Evolutionary conservation across 2,329 filamentous ascomycete species (phyloP).

Genomic region (Colletotrichum orchidophilum): DNA sequence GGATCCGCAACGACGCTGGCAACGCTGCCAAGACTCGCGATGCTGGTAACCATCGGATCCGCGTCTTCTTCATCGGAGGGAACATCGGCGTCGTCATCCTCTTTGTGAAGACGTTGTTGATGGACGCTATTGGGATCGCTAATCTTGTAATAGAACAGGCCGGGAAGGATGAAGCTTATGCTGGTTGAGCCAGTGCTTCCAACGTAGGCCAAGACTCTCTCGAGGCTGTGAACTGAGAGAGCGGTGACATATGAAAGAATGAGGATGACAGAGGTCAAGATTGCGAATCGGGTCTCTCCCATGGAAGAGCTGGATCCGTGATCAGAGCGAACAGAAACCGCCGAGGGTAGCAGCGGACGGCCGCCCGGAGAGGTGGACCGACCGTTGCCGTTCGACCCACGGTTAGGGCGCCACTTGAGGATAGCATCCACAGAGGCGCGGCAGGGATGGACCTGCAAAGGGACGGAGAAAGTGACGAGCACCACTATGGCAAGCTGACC

Average conservation of each 20-base stretch:
- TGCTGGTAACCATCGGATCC: slow-evolving; percentile 55
- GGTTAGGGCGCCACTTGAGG: slow-evolving; percentile 85
- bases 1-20: slow-evolving; percentile 47
- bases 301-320: slow-evolving; percentile 70
- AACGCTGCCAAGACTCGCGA: slow-evolving; percentile 54
- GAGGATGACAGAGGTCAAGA: slow-evolving; percentile 88
- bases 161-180: slow-evolving; percentile 96
- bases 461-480: slow-evolving; percentile 95
- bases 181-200: slow-evolving; percentile 93
- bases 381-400: slow-evolving; percentile 47
- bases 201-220: slow-evolving; percentile 93
- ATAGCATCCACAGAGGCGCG: slow-evolving; percentile 94
- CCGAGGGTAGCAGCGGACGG: slow-evolving; percentile 52
- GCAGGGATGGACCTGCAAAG: slow-evolving; percentile 94
- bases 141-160: slow-evolving; percentile 98
- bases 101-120: slow-evolving; percentile 88
- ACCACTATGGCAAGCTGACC: slow-evolving; percentile 95
- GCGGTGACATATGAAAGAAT: slow-evolving; percentile 86
- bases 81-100: slow-evolving; percentile 85
- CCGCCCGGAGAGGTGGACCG: slow-evolving; percentile 53
- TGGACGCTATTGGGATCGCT: slow-evolving; percentile 87
- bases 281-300: slow-evolving; percentile 86
- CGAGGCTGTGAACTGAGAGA: slow-evolving; percentile 89
- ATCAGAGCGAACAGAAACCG: slow-evolving; percentile 54
- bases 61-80: slow-evolving; percentile 54